Conservation (phyloP, 441 rosid species). For the Erodium texanum region DNA sequence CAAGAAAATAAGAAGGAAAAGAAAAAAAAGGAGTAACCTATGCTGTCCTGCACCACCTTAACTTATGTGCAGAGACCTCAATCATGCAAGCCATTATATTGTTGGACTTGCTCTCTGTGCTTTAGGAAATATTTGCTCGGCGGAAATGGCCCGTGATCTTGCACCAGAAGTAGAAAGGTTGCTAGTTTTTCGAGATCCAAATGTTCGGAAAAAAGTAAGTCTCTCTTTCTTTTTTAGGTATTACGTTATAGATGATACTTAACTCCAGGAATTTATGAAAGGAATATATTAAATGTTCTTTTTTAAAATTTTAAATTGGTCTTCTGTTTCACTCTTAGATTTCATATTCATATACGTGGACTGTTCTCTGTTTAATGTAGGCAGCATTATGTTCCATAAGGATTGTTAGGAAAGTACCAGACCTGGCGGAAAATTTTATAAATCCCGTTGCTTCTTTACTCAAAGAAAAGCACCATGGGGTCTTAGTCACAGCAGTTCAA, state of each 20-base stretch:
- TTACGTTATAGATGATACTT: not conserved
- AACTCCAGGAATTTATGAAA: not conserved
- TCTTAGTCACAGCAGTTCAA: slow-evolving; percentile 86
- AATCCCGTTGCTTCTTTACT: slow-evolving; percentile 79
- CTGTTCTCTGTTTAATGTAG: slow-evolving; percentile 35
- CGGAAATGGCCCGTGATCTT: slow-evolving; percentile 99
- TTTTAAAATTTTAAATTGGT: not conserved
- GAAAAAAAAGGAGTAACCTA: slow-evolving; percentile 4
- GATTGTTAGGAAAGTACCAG: slow-evolving; percentile 93
- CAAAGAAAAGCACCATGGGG: slow-evolving; percentile 98
- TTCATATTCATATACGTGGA: slow-evolving; percentile 16
- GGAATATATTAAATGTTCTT: not conserved
- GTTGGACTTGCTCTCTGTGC: slow-evolving; percentile 99
- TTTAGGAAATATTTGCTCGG: slow-evolving; percentile 96
- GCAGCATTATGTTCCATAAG: slow-evolving; percentile 94
- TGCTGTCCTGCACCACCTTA: slow-evolving; percentile 42
- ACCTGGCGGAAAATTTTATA: slow-evolving; percentile 92
- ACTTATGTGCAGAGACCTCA: slow-evolving; percentile 78
- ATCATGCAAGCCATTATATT: slow-evolving; percentile 90
- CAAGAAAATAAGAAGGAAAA: not conserved
- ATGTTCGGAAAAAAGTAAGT: slow-evolving; percentile 85
- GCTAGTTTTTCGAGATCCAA: slow-evolving; percentile 97
- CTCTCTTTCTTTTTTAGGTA: slow-evolving; percentile 9
- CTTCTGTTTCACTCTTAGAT: slow-evolving; percentile 5
- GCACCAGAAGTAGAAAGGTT: slow-evolving; percentile 98